These are phyloP conservation scores for Arctium minus DNA, from an alignment of 129 eudicot genomes.

Conservation along the genomic window DNA sequence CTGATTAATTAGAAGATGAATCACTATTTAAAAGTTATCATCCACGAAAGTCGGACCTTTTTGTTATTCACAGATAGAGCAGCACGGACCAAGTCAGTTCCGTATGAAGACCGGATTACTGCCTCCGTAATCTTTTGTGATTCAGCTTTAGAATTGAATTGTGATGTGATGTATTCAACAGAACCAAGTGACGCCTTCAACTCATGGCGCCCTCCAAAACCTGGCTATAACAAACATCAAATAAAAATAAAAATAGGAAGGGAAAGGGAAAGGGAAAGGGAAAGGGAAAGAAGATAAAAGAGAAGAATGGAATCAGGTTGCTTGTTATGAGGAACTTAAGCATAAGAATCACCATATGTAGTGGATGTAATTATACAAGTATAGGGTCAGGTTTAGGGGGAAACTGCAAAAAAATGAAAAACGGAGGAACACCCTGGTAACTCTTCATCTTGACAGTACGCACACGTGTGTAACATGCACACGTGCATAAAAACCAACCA, in stretches of 20 bases:
- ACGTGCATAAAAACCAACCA: too few relatives aligned
- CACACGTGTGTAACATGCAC: too few relatives aligned
- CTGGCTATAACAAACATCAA: slow-evolving; percentile 62
- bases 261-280: not conserved
- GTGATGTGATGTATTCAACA: slow-evolving; percentile 87
- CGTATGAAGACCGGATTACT: slow-evolving; percentile 62
- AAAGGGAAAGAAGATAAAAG: not conserved
- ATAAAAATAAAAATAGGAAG: not conserved
- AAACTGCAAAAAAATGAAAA: too few relatives aligned
- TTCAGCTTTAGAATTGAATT: slow-evolving; percentile 66
- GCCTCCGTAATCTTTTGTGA: slow-evolving; percentile 72
- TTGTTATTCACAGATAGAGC: slow-evolving; percentile 89
- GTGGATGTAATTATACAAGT: too few relatives aligned
- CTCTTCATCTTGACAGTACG: too few relatives aligned
- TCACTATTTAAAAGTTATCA: not conserved
- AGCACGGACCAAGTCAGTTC: slow-evolving; percentile 86
- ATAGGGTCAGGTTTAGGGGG: too few relatives aligned
- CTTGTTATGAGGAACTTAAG: too few relatives aligned
- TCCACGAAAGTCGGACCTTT: slow-evolving; percentile 39
- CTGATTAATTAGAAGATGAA: not conserved
- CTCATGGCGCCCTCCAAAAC: slow-evolving; percentile 70
- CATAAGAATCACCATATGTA: too few relatives aligned
- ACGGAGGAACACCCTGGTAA: too few relatives aligned
- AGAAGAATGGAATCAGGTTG: not conserved
- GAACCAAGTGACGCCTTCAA: slow-evolving; percentile 92